Evolutionary conservation across 768 basidiomycete genomes (phyloP), one percentile per base, ranked within the genome.

Genomic region (Chiua virens): DNA sequence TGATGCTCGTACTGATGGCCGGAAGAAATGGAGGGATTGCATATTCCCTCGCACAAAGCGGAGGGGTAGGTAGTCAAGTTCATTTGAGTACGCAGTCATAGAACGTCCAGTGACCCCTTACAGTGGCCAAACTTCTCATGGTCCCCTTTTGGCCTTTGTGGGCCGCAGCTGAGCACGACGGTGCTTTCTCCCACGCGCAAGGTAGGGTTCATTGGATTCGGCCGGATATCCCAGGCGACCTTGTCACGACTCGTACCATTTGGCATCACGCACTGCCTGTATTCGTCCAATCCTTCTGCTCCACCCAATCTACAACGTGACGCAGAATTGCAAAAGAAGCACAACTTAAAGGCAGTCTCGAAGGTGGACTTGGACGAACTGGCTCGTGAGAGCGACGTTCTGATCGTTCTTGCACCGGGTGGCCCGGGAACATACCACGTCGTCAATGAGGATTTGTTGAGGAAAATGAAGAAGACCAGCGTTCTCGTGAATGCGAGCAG

Each of bases 1-100:
- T 96, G 36, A 92, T 98, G 90, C 81, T 99, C 13, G 86, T 85
- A 0, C 77, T 99, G 23, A 98, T 98, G 94, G 94, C 95, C 0
- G 80, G 86, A 45, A 79, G 97, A n/a, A 86, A 90, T 45, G 87
- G 76, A 5, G 84, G 83, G 4, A 76, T 83, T 55, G 80, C 81
- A 3, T 78, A 80, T 46, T 64, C 74, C 1, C 58, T 93, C 11
- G 90, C 93, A 17, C 79, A 86, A 63, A 71, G 78, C 4, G 89
- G 90, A 40, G 73, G 80, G 63, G 93, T 85, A 66, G 36, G 81
- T 52, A 9, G 18, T 40, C 38, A n/a, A 42, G 48, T 54, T 18
- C 41, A 11, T 40, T 3, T 41, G 5, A 39, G 13, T 20, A 10
- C 35, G 10, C 15, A 11, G 27, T 42, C 15, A 15, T 41, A 25